Percentiles rank a stretch among this genome's conserved stretches.
phyloP scores from a whole-genome alignment of 768 basidiomycete genomes.

The Xerocomellus chrysenteron region DNA sequence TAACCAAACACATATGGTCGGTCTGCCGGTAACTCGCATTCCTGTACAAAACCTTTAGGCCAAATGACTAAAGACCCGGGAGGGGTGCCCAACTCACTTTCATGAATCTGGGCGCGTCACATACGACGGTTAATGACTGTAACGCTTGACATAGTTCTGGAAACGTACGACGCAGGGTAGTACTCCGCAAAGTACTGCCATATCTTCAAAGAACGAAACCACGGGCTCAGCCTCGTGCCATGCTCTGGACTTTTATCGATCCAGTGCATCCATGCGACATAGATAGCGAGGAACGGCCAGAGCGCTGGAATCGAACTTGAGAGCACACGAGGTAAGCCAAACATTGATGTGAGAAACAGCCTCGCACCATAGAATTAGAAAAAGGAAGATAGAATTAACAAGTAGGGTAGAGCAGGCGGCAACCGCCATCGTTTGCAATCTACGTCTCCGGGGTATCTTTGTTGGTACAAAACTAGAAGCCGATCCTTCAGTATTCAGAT shows the following conservation, averaged over 20 bases:
- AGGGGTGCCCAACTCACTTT: constrained; percentile 34
- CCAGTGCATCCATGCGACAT: constrained; percentile 74
- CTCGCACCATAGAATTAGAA: constrained; percentile 79
- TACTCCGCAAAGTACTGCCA: constrained; percentile 94
- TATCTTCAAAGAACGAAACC: constrained; percentile 67
- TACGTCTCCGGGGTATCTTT: constrained; percentile 78
- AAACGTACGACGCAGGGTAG: constrained; percentile 83
- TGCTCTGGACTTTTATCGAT: constrained; percentile 75
- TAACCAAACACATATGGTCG: constrained; percentile 96
- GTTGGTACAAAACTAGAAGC: constrained; percentile 75
- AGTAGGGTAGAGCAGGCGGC: constrained; percentile 87
- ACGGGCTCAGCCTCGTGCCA: constrained; percentile 68
- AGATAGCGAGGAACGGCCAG: constrained; percentile 82
- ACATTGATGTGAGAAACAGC: background rate
- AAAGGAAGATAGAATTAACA: constrained; percentile 60
- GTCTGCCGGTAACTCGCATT: constrained; percentile 87
- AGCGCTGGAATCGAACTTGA: constrained; percentile 80
- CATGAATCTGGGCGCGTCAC: constrained; percentile 12
- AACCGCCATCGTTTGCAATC: constrained; percentile 87
- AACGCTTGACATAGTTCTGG: background rate
- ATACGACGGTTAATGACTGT: background rate
- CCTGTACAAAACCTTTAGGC: constrained; percentile 36
- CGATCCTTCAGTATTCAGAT: constrained; percentile 1
- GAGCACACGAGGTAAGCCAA: background rate
- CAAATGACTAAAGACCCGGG: background rate